These are phyloP conservation scores for Podospora pseudopauciseta DNA, from an alignment of 495 filamentous ascomycete species.

Conservation along the genomic window DNA sequence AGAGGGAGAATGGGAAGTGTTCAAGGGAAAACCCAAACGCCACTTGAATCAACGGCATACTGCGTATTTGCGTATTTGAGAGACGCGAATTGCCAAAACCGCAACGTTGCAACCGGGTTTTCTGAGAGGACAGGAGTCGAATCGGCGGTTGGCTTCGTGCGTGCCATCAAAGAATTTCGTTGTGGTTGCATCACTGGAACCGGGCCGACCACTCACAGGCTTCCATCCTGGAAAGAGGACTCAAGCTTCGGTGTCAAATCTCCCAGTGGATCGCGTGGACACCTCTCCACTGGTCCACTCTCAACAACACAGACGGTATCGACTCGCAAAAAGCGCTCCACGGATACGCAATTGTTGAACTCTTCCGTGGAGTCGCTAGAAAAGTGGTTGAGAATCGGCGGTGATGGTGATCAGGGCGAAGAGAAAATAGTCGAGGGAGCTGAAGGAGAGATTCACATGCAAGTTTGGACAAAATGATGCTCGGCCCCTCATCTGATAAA, in stretches of 20 bases:
- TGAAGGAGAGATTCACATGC: not conserved
- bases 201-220: slow-evolving; percentile 3
- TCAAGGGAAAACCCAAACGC: too few relatives aligned
- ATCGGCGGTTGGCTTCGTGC: not conserved
- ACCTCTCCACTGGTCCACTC: slow-evolving; percentile 2
- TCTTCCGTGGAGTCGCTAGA: not conserved
- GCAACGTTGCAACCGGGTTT: not conserved
- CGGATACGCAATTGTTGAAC: slow-evolving; percentile 3
- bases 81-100: not conserved
- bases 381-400: not conserved
- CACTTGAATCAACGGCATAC: too few relatives aligned
- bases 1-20: too few relatives aligned
- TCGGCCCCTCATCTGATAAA: not conserved
- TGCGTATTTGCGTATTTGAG: not conserved
- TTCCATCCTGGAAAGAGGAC: slow-evolving; percentile 9
- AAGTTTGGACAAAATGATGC: not conserved
- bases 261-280: slow-evolving; percentile 10
- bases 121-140: not conserved
- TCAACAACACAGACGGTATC: slow-evolving; percentile 5
- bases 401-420: not conserved
- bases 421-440: not conserved
- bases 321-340: not conserved
- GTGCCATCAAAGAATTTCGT: slow-evolving; percentile 5
- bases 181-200: not conserved
- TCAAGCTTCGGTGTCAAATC: slow-evolving; percentile 18